Evolutionary conservation across 768 basidiomycete genomes (phyloP).

Genomic region (Nidula microcarpa): DNA sequence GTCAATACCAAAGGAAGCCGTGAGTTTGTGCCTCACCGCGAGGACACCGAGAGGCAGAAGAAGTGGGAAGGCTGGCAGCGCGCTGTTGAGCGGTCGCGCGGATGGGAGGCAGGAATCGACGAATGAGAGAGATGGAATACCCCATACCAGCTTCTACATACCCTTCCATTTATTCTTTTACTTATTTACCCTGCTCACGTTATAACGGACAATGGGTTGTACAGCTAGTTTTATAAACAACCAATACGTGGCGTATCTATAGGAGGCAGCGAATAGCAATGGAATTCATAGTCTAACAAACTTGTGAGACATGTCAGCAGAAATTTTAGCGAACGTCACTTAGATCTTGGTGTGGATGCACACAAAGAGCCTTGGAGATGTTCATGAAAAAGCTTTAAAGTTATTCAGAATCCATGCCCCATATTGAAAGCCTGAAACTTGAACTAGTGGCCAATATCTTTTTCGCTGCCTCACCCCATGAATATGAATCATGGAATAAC

Average conservation of each 20-base stretch:
- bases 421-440: not conserved
- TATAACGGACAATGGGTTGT: no score
- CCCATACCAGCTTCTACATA: not conserved
- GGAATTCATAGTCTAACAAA: no score
- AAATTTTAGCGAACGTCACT: no score
- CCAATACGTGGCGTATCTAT: no score
- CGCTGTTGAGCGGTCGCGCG: slow-evolving; percentile 79
- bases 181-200: no score
- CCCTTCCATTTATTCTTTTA: not conserved
- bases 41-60: slow-evolving; percentile 51
- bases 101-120: slow-evolving; percentile 70
- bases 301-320: no score
- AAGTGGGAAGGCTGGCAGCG: slow-evolving; percentile 83
- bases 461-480: not conserved
- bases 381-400: no score
- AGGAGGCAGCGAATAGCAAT: no score
- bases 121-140: slow-evolving; percentile 3
- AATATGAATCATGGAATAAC: not conserved
- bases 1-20: slow-evolving; percentile 85
- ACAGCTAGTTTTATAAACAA: no score
- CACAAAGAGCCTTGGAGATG: no score
- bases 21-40: slow-evolving; percentile 59
- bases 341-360: no score
- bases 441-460: not conserved
- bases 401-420: not conserved